Conservation (phyloP, 2,329 filamentous ascomycete genomes). For the Alternaria gansuensis region DNA sequence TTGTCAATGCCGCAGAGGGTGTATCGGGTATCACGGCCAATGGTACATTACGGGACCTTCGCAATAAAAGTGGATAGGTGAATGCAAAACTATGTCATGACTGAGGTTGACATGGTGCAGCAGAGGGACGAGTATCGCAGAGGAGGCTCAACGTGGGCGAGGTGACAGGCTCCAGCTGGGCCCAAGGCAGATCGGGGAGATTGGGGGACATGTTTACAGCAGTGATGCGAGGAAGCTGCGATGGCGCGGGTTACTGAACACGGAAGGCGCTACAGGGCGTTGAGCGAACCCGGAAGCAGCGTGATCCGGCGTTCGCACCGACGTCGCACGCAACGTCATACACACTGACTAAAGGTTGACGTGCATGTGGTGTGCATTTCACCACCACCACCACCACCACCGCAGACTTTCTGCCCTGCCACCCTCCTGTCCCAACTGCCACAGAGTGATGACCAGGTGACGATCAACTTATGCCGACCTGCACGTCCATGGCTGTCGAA, state of each 20-base stretch:
- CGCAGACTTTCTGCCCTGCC: conserved; percentile 9
- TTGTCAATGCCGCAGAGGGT: conserved; percentile 7
- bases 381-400: not conserved
- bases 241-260: conserved; percentile 18
- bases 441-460: conserved; percentile 5
- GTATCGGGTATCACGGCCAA: conserved; percentile 14
- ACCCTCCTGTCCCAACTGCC: not conserved
- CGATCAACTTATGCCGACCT: conserved; percentile 10
- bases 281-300: conserved; percentile 18
- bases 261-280: conserved; percentile 25
- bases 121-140: not conserved
- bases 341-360: conserved; percentile 11
- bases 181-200: conserved; percentile 3
- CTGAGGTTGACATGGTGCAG: conserved; percentile 9
- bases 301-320: conserved; percentile 22
- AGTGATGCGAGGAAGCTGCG: conserved; percentile 3
- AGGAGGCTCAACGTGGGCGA: conserved; percentile 1
- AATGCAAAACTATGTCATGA: conserved; percentile 24
- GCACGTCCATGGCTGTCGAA: conserved; percentile 32
- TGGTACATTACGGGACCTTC: conserved; percentile 8
- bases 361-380: conserved; percentile 7
- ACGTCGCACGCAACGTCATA: conserved; percentile 15
- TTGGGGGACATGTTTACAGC: conserved; percentile 8
- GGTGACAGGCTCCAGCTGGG: not conserved
- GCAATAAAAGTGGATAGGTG: conserved; percentile 17